Conservation (phyloP, 441 rosid genomes). For the Populus hybrid region DNA sequence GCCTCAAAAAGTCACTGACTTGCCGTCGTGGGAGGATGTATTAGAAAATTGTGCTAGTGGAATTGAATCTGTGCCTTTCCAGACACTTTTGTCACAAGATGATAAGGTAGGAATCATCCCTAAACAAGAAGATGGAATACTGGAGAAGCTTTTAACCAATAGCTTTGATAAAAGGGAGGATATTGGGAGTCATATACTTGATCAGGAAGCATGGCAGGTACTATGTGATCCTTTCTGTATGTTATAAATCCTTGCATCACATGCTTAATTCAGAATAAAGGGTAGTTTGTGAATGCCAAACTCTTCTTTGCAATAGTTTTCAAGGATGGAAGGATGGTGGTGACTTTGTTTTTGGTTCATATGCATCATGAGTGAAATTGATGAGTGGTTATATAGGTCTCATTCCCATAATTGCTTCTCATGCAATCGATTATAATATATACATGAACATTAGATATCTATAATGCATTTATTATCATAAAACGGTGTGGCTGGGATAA, state of each 20-base stretch:
- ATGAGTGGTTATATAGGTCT: neutral
- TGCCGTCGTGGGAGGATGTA: slow-evolving; percentile 63
- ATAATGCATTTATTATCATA: neutral
- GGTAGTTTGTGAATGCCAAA: slow-evolving; percentile 7
- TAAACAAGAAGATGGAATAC: slow-evolving; percentile 43
- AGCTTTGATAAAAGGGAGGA: slow-evolving; percentile 42
- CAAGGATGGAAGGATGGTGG: neutral
- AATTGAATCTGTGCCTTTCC: slow-evolving; percentile 38
- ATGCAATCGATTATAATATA: neutral
- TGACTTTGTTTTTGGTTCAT: neutral
- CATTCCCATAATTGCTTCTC: neutral
- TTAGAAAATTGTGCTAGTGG: slow-evolving; percentile 42
- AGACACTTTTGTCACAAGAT: slow-evolving; percentile 30
- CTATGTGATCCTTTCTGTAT: neutral
- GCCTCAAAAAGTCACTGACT: slow-evolving; percentile 45
- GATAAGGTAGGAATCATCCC: slow-evolving; percentile 27
- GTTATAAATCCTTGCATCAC: neutral
- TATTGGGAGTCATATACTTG: slow-evolving; percentile 38
- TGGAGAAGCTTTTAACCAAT: slow-evolving; percentile 39
- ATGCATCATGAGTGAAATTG: slow-evolving; percentile 1
- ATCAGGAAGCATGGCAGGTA: slow-evolving; percentile 58
- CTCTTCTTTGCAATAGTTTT: neutral
- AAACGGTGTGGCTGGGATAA: neutral
- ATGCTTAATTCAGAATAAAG: neutral
- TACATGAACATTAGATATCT: slow-evolving; percentile 4